These are phyloP conservation scores for Fusarium sulawesiense DNA, from an alignment of 2,329 filamentous ascomycete species.

Conservation along the genomic window DNA sequence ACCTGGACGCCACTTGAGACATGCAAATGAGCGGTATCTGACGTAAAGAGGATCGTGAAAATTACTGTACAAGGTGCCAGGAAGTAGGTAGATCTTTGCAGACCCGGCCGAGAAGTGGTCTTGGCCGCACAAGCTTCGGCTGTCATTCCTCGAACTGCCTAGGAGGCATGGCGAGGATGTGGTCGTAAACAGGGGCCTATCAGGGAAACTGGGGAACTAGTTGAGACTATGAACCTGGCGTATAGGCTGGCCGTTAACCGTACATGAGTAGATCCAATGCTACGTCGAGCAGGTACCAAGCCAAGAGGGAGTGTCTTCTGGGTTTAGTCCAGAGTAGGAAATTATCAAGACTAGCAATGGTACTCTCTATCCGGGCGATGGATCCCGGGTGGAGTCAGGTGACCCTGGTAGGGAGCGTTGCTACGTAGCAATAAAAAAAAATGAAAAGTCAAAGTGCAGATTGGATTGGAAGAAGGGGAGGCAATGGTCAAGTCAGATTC, in stretches of 20 bases:
- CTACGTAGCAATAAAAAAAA: not conserved
- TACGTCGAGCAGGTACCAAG: not conserved
- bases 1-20: not conserved
- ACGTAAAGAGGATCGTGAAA: conserved; percentile 2
- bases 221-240: not conserved
- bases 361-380: not conserved
- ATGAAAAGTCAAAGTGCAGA: not conserved
- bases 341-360: not conserved
- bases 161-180: not conserved
- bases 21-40: not conserved
- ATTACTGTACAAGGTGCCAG: not conserved
- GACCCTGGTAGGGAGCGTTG: not conserved
- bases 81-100: not conserved
- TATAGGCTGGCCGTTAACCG: not conserved
- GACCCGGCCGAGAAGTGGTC: not conserved
- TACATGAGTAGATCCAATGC: not conserved
- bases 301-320: not conserved
- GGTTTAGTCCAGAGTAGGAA: not conserved
- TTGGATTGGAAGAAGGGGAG: not conserved
- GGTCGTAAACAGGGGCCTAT: not conserved
- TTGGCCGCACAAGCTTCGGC: conserved; percentile 15
- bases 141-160: not conserved
- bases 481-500: not conserved
- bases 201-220: not conserved
- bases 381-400: not conserved